Evolutionary conservation across 768 basidiomycete genomes (phyloP), one percentile per base, ranked within the genome.

Genomic region (Phylloporus sp.): DNA sequence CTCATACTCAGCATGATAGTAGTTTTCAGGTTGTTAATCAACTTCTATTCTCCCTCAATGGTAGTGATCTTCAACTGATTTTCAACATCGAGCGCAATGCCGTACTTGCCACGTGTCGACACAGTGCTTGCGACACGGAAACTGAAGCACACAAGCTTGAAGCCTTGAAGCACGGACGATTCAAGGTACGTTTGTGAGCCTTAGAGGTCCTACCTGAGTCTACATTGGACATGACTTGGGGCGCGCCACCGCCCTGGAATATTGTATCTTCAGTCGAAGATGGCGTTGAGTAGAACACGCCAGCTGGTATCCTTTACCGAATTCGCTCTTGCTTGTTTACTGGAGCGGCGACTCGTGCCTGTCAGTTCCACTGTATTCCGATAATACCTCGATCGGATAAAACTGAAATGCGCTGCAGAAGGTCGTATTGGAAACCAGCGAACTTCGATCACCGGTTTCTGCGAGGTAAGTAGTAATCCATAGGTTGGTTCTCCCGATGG

Each of bases 11-110:
- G 18, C 34, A 23, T 34, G 44, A 31, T 44, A 41, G 28, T 31
- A 46, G 41, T 48, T 26, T 49, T 27, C 35, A 27, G 38, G 35
- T 48, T 48, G 60, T 55, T 45, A 52, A 61, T 63, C 47, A 34
- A n/a, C 56, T 61, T 63, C 58, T 44, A 44, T 56, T 56, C 48
- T 33, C 60, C 46, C 46, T 43, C 60, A 39, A 53, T 38, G 43
- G 56, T 32, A 63, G 53, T 51, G 62, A 62, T 62, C 60, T 58
- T 58, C 60, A 52, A 61, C 49, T 52, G 60, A 62, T 61, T 52
- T 62, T 60, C 58, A 47, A 27, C 38, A 33, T 49, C 46, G 36
- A 42, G 33, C 21, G 9, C 35, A 11, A 42, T 55, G 58, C 52
- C 52, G 52, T 55, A 55, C 37, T 29, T 41, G 5, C 37, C 49